Evolutionary conservation across 78 protist genomes (phyloP), one percentile per base, ranked within the genome.

Genomic region (Thecamonas trahens): DNA sequence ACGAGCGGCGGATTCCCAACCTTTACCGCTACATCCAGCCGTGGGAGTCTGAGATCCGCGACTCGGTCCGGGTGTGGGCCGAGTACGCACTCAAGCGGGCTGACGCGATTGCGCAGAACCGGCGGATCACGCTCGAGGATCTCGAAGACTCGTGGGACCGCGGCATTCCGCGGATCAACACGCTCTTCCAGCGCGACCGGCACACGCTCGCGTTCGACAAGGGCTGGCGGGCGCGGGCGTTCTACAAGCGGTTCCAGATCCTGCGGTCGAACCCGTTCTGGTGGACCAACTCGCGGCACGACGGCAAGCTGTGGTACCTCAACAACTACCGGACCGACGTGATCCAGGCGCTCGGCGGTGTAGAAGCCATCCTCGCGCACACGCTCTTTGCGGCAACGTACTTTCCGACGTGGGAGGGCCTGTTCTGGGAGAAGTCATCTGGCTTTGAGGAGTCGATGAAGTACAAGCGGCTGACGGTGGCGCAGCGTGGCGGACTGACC

Each of bases 291-390:
- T 93, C 84, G 82, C 65, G 92, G 24, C 99, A 98, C 89, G 99
- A 98, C 74, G 99, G 99, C 58, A 94, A 95, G 72, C 90, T 97
- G 49, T 96, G 99, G 99, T 90, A 92, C 81, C 86, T 98, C 17
- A 90, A 94, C 91, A 94, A 97, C 82, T 99, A 97, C 91, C 82
- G 99, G 37, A 94, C 99, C 0, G 99, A 97, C 84, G 92, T 99
- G 86, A 95, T 99, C 80, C 97, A 94, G 79, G 94, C 99, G 28
- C 91, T 99, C 11, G 99, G 99, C 26, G 99, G 99, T 64, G 99
- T 97, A 29, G 99, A 99, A 68, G 97, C 98, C 75, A 99, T 99
- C 47, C 91, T 99, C n/a, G 99, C 96, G 83, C 99, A 99, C 88
- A 93, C 99, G 11, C 82, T 99, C 31, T 99, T 97, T 88, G 92